phyloP scores from a whole-genome alignment of 176 grass and related monocot species.

The Zea luxurians region DNA sequence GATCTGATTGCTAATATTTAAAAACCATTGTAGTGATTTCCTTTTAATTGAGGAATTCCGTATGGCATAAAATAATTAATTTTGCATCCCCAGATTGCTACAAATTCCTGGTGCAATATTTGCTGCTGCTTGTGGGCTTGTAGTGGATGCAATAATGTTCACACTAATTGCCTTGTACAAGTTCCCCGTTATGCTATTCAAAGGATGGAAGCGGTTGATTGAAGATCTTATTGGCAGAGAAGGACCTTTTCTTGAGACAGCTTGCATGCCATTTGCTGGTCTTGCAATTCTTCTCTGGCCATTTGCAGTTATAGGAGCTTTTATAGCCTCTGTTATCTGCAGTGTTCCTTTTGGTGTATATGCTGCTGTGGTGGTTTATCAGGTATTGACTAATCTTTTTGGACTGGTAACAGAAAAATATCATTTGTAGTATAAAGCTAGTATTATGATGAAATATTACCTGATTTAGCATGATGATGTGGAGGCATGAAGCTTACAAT shows the following conservation, averaged over 20 bases:
- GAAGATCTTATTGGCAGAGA: conserved; percentile 86
- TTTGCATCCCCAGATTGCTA: conserved; percentile 54
- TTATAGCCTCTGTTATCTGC: conserved; percentile 63
- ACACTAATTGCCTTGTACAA: conserved; percentile 71
- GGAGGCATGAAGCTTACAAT: conserved; percentile 21
- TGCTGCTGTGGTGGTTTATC: conserved; percentile 83
- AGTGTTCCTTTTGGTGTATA: conserved; percentile 80
- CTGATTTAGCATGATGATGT: conserved; percentile 2
- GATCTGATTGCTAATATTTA: neutral
- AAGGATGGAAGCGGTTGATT: conserved; percentile 89
- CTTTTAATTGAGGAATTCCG: conserved; percentile 13
- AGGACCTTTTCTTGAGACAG: conserved; percentile 92
- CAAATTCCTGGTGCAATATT: conserved; percentile 69
- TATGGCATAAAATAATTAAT: conserved; percentile 28
- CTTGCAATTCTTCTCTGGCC: conserved; percentile 95
- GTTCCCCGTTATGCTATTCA: conserved; percentile 91
- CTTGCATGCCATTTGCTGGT: conserved; percentile 90
- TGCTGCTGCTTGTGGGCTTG: conserved; percentile 55
- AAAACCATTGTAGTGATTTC: neutral
- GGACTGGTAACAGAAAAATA: neutral
- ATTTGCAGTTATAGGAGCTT: conserved; percentile 77
- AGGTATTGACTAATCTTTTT: conserved; percentile 48
- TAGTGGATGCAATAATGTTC: conserved; percentile 66
- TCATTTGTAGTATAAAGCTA: conserved; percentile 6
- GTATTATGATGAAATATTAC: conserved; percentile 24